Conservation (phyloP, 2,329 filamentous ascomycete species). For the Trichoderma sp. region DNA sequence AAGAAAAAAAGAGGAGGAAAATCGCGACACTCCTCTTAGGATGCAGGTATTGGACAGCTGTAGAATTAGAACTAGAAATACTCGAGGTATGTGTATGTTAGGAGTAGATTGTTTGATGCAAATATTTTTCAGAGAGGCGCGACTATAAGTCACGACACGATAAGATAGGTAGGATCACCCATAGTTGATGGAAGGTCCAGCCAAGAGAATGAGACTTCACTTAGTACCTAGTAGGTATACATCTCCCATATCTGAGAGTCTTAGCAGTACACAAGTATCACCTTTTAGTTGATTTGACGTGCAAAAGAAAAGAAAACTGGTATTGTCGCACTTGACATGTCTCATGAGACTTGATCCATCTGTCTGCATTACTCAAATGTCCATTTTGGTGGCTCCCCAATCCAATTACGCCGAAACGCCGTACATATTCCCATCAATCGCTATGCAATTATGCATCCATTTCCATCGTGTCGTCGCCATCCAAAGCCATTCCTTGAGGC, state of each 20-base stretch:
- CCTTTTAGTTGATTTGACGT: not conserved
- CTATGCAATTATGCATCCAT: slow-evolving; percentile 47
- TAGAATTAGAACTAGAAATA: not conserved
- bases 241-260: no score
- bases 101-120: not conserved
- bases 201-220: not conserved
- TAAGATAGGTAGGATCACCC: not conserved
- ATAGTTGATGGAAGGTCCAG: not conserved
- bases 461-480: slow-evolving; percentile 92
- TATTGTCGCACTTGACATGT: not conserved
- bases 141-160: not conserved
- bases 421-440: slow-evolving; percentile 20
- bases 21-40: not conserved
- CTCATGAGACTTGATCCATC: not conserved
- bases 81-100: not conserved
- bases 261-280: not conserved
- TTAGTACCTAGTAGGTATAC: no score
- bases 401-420: slow-evolving; percentile 24
- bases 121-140: not conserved
- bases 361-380: slow-evolving; percentile 3
- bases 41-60: not conserved
- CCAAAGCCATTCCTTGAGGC: slow-evolving; percentile 50
- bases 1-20: not conserved
- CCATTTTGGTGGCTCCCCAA: not conserved
- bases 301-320: slow-evolving; percentile 1